These are phyloP conservation scores for Nicotiana tomentosiformis DNA, from an alignment of 257 asterid species.

Conservation along the genomic window DNA sequence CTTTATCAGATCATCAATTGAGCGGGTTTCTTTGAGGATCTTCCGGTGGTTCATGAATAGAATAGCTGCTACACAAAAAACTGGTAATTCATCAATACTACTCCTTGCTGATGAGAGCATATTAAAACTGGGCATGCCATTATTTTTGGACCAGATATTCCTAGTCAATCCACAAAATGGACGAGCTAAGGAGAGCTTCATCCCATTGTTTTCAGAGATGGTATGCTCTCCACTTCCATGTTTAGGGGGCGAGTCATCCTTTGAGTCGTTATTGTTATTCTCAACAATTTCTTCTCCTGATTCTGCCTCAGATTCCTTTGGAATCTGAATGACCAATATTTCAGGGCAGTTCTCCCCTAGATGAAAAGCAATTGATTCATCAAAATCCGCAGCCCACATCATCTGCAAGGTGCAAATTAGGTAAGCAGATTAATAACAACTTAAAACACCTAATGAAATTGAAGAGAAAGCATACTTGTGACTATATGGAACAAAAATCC, in stretches of 20 bases:
- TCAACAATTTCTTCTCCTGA: conserved; percentile 52
- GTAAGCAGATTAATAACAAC: conserved; percentile 4
- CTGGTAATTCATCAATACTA: conserved; percentile 87
- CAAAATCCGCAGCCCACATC: conserved; percentile 99
- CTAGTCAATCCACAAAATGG: conserved; percentile 90
- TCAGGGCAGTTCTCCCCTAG: conserved; percentile 74
- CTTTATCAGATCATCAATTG: conserved; percentile 93
- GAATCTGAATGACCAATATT: conserved; percentile 54
- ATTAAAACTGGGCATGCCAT: conserved; percentile 41
- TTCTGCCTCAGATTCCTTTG: conserved; percentile 47
- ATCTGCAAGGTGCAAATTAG: conserved; percentile 44
- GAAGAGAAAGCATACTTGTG: neutral
- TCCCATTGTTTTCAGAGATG: conserved; percentile 42
- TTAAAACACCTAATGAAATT: conserved; percentile 9
- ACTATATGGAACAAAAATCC: neutral
- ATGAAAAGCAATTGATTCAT: conserved; percentile 52
- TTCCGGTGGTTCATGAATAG: conserved; percentile 88
- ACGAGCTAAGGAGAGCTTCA: conserved; percentile 43
- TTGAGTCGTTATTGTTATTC: conserved; percentile 30
- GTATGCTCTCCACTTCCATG: conserved; percentile 43
- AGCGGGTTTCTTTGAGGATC: conserved; percentile 68
- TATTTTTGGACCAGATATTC: conserved; percentile 74
- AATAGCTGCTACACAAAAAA: conserved; percentile 92
- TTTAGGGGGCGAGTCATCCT: conserved; percentile 39
- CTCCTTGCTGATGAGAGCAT: conserved; percentile 52